Conservation (phyloP, 2,329 filamentous ascomycete genomes). For the Aspergillus ruber region DNA sequence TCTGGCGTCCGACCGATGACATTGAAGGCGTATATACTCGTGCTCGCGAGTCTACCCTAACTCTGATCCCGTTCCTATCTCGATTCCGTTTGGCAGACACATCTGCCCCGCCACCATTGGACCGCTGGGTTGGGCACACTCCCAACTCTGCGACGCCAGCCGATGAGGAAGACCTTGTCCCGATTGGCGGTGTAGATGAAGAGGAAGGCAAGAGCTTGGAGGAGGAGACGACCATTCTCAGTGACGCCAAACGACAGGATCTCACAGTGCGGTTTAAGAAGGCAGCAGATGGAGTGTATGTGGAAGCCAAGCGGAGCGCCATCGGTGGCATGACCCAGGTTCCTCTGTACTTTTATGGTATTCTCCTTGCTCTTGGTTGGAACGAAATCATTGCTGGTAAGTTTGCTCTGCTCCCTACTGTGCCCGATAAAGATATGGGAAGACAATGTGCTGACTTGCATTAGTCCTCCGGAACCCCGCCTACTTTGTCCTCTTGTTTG, state of each 20-base stretch:
- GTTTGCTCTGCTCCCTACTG: constrained; percentile 25
- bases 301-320: constrained; percentile 93
- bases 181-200: constrained; percentile 90
- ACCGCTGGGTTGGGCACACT: constrained; percentile 72
- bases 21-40: constrained; percentile 93
- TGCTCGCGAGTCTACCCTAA: constrained; percentile 85
- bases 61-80: constrained; percentile 80
- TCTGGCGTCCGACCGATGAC: constrained; percentile 94
- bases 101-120: constrained; percentile 70
- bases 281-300: constrained; percentile 93
- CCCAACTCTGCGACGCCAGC: constrained; percentile 68
- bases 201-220: constrained; percentile 91
- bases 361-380: constrained; percentile 91
- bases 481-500: constrained; percentile 81
- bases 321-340: constrained; percentile 93
- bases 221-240: constrained; percentile 93
- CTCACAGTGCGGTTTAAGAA: constrained; percentile 95
- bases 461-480: constrained; percentile 86
- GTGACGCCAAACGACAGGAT: constrained; percentile 83
- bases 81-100: constrained; percentile 73
- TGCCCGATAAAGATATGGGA: background rate
- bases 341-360: constrained; percentile 86
- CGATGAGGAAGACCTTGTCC: constrained; percentile 81
- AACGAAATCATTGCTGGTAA: constrained; percentile 93
- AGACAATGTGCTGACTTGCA: background rate